A percentile compares a stretch with the other conserved stretches of the same genome.
Conservation (phyloP, 495 filamentous ascomycete species). For the Lophium mytilinum region DNA sequence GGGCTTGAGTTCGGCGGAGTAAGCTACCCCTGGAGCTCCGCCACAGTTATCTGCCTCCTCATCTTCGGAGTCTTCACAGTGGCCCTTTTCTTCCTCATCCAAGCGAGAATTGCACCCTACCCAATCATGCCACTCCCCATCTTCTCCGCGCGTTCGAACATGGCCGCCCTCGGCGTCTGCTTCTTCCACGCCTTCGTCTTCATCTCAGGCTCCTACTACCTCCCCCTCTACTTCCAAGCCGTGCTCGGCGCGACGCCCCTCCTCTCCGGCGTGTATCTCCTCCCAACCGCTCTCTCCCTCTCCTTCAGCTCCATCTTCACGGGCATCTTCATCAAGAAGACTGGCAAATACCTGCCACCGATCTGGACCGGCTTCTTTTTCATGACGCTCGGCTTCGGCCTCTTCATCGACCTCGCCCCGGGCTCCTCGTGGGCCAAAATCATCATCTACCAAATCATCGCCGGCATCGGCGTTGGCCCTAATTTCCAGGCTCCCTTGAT, state of each 20-base stretch:
- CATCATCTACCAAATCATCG: constrained; percentile 54
- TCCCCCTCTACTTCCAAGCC: constrained; percentile 28
- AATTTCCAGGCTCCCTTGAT: constrained; percentile 72
- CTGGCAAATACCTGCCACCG: constrained; percentile 46
- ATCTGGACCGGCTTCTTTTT: constrained; percentile 51
- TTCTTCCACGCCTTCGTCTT: constrained; percentile 28
- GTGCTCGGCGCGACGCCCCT: constrained; percentile 66
- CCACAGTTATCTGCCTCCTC: constrained; percentile 69
- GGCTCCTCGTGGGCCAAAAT: constrained; percentile 50
- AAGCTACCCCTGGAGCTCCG: constrained; percentile 64
- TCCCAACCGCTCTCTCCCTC: constrained; percentile 65
- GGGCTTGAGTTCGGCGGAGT: constrained; percentile 45
- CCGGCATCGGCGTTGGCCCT: constrained; percentile 58
- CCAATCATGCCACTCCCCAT: constrained; percentile 70
- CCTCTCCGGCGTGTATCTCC: constrained; percentile 67
- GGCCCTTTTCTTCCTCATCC: constrained; percentile 55
- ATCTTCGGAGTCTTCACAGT: constrained; percentile 62
- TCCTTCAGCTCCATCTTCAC: constrained; percentile 55
- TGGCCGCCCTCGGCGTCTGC: constrained; percentile 26
- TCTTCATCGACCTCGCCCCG: constrained; percentile 52
- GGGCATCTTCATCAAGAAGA: constrained; percentile 67
- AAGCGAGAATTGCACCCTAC: constrained; percentile 64
- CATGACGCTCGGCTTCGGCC: constrained; percentile 57
- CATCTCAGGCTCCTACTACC: constrained; percentile 30
- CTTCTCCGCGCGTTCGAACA: constrained; percentile 41